Conservation (phyloP, 2,329 filamentous ascomycete species). For the Diaporthe vaccinii region DNA sequence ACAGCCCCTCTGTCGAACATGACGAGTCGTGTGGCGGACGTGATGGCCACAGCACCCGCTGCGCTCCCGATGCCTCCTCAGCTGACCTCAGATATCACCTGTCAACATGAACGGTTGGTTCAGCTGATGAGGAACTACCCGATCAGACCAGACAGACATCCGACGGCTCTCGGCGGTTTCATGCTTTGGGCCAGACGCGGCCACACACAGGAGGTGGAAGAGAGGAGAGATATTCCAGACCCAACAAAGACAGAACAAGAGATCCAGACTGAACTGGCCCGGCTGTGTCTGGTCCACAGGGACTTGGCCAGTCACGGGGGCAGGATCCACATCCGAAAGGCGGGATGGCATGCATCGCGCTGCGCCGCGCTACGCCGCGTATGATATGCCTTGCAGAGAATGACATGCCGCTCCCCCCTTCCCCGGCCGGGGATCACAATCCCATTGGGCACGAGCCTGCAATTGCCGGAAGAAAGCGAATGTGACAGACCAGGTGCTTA, state of each 20-base stretch:
- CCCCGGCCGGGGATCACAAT: neutral
- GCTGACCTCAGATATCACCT: neutral
- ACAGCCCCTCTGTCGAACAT: neutral
- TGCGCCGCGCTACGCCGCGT: slow-evolving; percentile 27
- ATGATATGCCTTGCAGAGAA: slow-evolving; percentile 28
- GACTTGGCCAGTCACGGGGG: neutral
- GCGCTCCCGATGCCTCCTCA: neutral
- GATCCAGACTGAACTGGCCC: slow-evolving; percentile 6
- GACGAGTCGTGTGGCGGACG: neutral
- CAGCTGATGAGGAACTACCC: slow-evolving; percentile 8
- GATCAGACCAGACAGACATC: neutral
- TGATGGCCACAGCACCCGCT: neutral
- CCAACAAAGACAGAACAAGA: slow-evolving; percentile 1
- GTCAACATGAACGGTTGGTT: neutral
- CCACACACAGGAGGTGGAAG: neutral
- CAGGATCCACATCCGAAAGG: neutral
- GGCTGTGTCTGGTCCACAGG: neutral
- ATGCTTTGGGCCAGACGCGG: slow-evolving; percentile 4
- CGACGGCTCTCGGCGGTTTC: slow-evolving; percentile 7
- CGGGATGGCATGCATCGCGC: slow-evolving; percentile 31
- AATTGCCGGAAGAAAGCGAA: slow-evolving; percentile 3
- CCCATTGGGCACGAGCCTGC: slow-evolving; percentile 12
- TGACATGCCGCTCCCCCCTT: slow-evolving; percentile 2
- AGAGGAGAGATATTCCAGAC: neutral
- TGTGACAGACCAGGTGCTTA: neutral